These are phyloP conservation scores for Candida quercuum DNA, from an alignment of 805 yeast genomes.

Conservation along the genomic window DNA sequence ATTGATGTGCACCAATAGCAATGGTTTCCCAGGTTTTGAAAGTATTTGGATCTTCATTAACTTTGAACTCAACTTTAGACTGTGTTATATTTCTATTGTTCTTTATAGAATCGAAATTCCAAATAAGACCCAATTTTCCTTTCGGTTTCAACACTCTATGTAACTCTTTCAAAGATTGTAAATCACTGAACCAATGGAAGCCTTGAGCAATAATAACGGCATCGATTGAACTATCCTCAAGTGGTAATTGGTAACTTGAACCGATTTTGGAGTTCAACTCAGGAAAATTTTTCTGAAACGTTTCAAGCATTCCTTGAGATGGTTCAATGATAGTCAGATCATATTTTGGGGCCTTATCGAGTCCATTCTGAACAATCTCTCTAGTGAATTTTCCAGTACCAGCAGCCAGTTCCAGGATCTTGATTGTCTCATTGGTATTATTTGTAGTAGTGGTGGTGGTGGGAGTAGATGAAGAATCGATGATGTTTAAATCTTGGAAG, in stretches of 20 bases:
- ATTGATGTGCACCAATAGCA: constrained; percentile 16
- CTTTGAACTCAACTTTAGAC: constrained; percentile 4
- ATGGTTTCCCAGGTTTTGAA: constrained; percentile 12
- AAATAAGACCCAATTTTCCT: constrained; percentile 49
- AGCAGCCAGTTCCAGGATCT: constrained; percentile 47
- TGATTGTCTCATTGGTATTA: constrained; percentile 23
- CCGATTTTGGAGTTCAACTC: constrained; percentile 31
- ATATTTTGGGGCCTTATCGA: constrained; percentile 17
- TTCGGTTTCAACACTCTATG: constrained; percentile 43
- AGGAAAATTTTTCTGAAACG: constrained; percentile 44
- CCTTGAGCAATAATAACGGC: constrained; percentile 54
- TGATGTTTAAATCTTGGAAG: constrained; percentile 31
- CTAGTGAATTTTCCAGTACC: constrained; percentile 64
- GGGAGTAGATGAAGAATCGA: too few species aligned
- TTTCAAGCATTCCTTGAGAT: constrained; percentile 48
- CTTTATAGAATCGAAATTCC: constrained; percentile 46
- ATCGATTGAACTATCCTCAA: constrained; percentile 39
- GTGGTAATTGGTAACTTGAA: constrained; percentile 42
- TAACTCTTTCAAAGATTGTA: constrained; percentile 41
- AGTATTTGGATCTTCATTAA: constrained; percentile 5
- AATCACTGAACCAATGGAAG: constrained; percentile 62
- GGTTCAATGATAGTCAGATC: constrained; percentile 48
- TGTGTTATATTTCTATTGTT: constrained; percentile 11
- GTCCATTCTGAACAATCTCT: constrained; percentile 34
- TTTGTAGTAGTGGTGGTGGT: too few species aligned